phyloP scores from a whole-genome alignment of 805 yeast genomes.

The Candida taoyuanica region DNA sequence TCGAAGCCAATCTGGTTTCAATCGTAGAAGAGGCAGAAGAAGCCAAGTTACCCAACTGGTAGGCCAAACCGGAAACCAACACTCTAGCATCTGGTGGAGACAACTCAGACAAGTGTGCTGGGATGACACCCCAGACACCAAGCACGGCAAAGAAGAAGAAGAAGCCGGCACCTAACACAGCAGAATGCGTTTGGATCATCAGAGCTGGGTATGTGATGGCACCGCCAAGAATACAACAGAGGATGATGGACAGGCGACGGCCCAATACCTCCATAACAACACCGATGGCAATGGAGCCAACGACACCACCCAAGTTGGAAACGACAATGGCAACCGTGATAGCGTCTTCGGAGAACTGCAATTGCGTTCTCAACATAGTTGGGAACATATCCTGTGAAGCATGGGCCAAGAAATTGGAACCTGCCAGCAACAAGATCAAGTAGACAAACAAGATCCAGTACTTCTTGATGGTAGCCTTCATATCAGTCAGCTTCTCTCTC shows the following conservation, averaged over 20 bases:
- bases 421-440: slow-evolving; percentile 57
- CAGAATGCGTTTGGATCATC: slow-evolving; percentile 31
- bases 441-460: slow-evolving; percentile 63
- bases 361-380: slow-evolving; percentile 53
- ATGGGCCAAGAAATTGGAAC: slow-evolving; percentile 66
- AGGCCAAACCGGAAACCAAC: slow-evolving; percentile 55
- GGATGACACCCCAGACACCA: slow-evolving; percentile 74
- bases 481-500: slow-evolving; percentile 23
- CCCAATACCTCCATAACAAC: slow-evolving; percentile 57
- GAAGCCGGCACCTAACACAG: slow-evolving; percentile 56
- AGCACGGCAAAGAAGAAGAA: slow-evolving; percentile 61
- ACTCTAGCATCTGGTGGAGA: slow-evolving; percentile 64
- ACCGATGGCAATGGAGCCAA: slow-evolving; percentile 57
- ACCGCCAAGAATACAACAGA: slow-evolving; percentile 52
- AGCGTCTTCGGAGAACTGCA: slow-evolving; percentile 39
- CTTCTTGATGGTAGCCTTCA: slow-evolving; percentile 34
- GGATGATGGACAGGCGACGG: slow-evolving; percentile 52
- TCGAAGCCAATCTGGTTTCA: slow-evolving; percentile 55
- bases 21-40: slow-evolving; percentile 70
- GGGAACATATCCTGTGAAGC: slow-evolving; percentile 74
- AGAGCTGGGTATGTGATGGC: slow-evolving; percentile 61
- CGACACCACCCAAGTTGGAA: slow-evolving; percentile 61
- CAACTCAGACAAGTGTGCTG: slow-evolving; percentile 60
- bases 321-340: slow-evolving; percentile 58
- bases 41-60: slow-evolving; percentile 71